Percentiles rank a stretch among this genome's conserved stretches.
These are phyloP conservation scores for Xanthoparmelia taractica DNA, from an alignment of 495 filamentous ascomycete genomes.

Conservation along the genomic window DNA sequence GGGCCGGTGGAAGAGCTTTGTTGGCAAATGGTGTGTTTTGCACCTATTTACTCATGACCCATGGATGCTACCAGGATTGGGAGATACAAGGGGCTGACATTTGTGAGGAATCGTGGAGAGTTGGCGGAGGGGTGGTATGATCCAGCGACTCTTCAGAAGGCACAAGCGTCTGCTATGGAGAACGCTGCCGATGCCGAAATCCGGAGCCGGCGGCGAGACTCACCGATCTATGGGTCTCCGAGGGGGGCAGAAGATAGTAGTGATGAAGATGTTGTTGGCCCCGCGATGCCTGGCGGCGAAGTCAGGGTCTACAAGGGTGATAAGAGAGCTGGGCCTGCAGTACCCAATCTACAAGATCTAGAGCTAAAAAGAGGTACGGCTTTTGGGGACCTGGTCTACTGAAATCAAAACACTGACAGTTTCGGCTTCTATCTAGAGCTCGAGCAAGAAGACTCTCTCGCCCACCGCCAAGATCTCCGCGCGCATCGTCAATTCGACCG, in stretches of 20 bases:
- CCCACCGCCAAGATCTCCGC: conserved; percentile 48
- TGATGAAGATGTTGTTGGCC: conserved; percentile 65
- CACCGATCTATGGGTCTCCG: conserved; percentile 13
- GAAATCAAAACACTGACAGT: not conserved
- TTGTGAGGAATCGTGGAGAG: conserved; percentile 77
- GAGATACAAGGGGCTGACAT: conserved; percentile 33
- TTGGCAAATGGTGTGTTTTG: conserved; percentile 74
- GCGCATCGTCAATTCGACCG: conserved; percentile 56
- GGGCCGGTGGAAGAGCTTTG: conserved; percentile 91
- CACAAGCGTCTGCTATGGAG: conserved; percentile 28
- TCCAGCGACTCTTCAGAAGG: conserved; percentile 52
- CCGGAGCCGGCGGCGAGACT: conserved; percentile 9
- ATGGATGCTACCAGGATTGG: not conserved
- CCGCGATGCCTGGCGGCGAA: conserved; percentile 48
- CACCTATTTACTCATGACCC: not conserved
- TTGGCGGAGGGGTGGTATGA: conserved; percentile 93
- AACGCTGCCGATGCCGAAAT: conserved; percentile 16
- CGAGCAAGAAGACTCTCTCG: conserved; percentile 46
- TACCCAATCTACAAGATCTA: conserved; percentile 70
- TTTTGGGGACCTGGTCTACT: not conserved
- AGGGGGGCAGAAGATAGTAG: conserved; percentile 28
- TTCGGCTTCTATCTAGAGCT: conserved; percentile 36
- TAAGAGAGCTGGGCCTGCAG: conserved; percentile 53
- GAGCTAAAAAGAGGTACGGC: conserved; percentile 53
- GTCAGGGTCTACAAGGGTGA: conserved; percentile 21